A percentile compares a stretch with the other conserved stretches of the same genome.
Conservation (phyloP, 2,329 filamentous ascomycete species). For the Colletotrichum filicis region DNA sequence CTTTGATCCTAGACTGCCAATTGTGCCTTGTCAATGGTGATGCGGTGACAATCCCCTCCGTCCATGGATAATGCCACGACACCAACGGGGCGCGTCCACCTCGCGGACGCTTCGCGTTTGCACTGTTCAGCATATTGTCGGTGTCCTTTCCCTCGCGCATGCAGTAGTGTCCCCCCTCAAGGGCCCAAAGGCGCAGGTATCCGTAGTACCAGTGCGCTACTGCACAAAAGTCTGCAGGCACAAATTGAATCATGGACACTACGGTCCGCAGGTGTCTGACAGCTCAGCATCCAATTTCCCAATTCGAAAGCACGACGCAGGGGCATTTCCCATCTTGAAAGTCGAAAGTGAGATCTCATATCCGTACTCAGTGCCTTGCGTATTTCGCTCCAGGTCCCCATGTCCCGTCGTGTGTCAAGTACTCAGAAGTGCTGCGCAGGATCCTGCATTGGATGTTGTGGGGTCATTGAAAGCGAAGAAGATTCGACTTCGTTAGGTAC, state of each 20-base stretch:
- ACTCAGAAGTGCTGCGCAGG: no score
- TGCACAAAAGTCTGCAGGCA: background rate
- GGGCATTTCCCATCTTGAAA: background rate
- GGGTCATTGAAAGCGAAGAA: no score
- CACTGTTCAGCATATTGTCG: background rate
- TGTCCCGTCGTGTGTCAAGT: no score
- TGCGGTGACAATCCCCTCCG: background rate
- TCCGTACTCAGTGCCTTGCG: background rate
- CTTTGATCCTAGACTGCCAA: background rate
- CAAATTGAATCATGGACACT: slow-evolving; percentile 5
- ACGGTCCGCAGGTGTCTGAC: slow-evolving; percentile 9
- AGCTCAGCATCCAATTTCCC: slow-evolving; percentile 14
- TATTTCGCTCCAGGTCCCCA: no score
- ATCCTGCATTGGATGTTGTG: no score
- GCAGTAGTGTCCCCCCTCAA: background rate
- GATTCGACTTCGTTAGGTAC: no score
- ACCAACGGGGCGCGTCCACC: background rate
- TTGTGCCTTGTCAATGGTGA: background rate
- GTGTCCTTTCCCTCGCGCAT: background rate
- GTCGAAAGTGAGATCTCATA: background rate
- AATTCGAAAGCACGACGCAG: background rate
- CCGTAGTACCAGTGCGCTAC: background rate
- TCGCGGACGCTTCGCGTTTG: background rate
- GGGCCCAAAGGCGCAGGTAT: background rate
- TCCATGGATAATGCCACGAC: background rate